A percentile compares a stretch with the other conserved stretches of the same genome.
phyloP scores from a whole-genome alignment of 2,329 filamentous ascomycete species.

The Arthrobotrys megalospora region DNA sequence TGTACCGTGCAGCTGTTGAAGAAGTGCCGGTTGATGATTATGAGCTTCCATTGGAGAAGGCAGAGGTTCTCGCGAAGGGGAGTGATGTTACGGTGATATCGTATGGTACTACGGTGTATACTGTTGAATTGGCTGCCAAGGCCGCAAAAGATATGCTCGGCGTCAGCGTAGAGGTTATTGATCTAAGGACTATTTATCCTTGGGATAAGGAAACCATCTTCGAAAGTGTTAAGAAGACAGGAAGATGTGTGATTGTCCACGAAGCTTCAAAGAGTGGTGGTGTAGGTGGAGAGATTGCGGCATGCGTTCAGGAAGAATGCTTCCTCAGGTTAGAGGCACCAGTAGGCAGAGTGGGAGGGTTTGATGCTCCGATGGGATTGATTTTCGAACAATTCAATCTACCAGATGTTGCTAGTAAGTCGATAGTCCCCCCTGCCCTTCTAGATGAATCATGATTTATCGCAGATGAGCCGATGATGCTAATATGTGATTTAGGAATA shows the following conservation, averaged over 20 bases:
- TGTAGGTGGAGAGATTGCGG: slow-evolving; percentile 89
- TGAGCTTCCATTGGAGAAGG: slow-evolving; percentile 86
- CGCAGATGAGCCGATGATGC: slow-evolving; percentile 8
- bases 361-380: slow-evolving; percentile 86
- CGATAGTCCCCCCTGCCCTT: neutral
- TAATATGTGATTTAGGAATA: slow-evolving; percentile 71
- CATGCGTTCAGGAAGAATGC: slow-evolving; percentile 87
- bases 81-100: slow-evolving; percentile 86
- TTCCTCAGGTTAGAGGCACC: slow-evolving; percentile 89
- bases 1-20: slow-evolving; percentile 92
- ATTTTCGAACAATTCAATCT: slow-evolving; percentile 85
- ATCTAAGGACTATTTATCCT: slow-evolving; percentile 88
- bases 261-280: slow-evolving; percentile 93
- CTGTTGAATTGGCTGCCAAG: slow-evolving; percentile 82
- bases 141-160: slow-evolving; percentile 82
- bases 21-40: slow-evolving; percentile 87
- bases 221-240: slow-evolving; percentile 87
- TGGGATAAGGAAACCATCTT: slow-evolving; percentile 89
- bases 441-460: slow-evolving; percentile 15
- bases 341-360: slow-evolving; percentile 87
- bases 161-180: slow-evolving; percentile 85
- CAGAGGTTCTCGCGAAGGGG: slow-evolving; percentile 85
- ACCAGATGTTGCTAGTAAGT: slow-evolving; percentile 89
- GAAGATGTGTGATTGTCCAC: slow-evolving; percentile 87
- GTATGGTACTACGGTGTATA: slow-evolving; percentile 91